Evolutionary conservation across 768 basidiomycete species (phyloP).

Genomic region (Leucocoprinus leucothites): DNA sequence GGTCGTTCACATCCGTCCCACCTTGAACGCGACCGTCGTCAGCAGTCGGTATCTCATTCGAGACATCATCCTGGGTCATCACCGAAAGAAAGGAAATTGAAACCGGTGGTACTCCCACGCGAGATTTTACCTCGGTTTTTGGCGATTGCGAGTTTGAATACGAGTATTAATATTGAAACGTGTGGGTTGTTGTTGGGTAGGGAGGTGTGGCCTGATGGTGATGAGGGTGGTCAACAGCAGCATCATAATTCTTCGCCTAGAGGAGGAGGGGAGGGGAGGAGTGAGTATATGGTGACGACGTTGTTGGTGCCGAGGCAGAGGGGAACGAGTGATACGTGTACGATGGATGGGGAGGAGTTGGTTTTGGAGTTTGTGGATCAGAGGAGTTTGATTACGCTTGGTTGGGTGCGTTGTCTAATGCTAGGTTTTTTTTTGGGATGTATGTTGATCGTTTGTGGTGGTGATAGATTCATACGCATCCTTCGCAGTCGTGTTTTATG

Average conservation of each 20-base stretch:
- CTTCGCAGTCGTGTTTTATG: conserved; percentile 92
- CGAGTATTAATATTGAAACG: conserved; percentile 76
- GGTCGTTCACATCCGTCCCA: too few relatives aligned
- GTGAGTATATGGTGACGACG: conserved; percentile 71
- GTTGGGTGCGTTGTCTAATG: conserved; percentile 91
- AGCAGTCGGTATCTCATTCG: conserved; percentile 10
- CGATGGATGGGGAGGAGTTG: conserved; percentile 87
- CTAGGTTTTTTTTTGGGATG: conserved; percentile 8
- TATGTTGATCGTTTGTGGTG: background rate
- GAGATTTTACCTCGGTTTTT: conserved; percentile 76
- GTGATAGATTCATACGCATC: conserved; percentile 85
- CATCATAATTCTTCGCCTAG: background rate
- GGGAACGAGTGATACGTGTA: conserved; percentile 88
- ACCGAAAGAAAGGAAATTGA: conserved; percentile 29
- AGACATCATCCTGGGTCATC: background rate
- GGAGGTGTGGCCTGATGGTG: conserved; percentile 14
- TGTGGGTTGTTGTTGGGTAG: conserved; percentile 84
- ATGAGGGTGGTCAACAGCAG: background rate
- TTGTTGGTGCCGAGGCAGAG: conserved; percentile 87
- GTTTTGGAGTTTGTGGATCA: conserved; percentile 84
- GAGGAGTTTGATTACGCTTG: conserved; percentile 78
- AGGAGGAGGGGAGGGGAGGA: conserved; percentile 28
- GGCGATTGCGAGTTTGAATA: conserved; percentile 76
- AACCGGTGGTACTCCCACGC: conserved; percentile 65
- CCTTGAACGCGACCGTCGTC: conserved; percentile 13